Conservation (phyloP, 345 rosid species). For the Arabidopsis thaliana region TAIR10.1 NC_003070.9:18651501-18652000, state of each 20-base stretch:
- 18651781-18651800: constrained; percentile 4
- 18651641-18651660: constrained; percentile 65
- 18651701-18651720: constrained; percentile 83
- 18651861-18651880: constrained; percentile 87
- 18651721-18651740: constrained; percentile 76
- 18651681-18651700: constrained; percentile 56
- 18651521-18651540: constrained; percentile 21
- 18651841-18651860: constrained; percentile 99
- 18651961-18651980: background rate
- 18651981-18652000: background rate
- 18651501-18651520: constrained; percentile 13
- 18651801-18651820: constrained; percentile 28
- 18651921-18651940: constrained; percentile 11
- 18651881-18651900: background rate
- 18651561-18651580: constrained; percentile 3
- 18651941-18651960: background rate
- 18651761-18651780: background rate
- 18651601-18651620: constrained; percentile 87
- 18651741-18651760: constrained; percentile 84
- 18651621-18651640: constrained; percentile 91
- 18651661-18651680: constrained; percentile 56
- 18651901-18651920: constrained; percentile 17
- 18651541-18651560: constrained; percentile 18
- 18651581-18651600: constrained; percentile 54
- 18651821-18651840: constrained; percentile 44